Percentiles rank a stretch among this genome's conserved stretches.
phyloP scores from a whole-genome alignment of 2,329 filamentous ascomycete species.

The Pseudogymnoascus sp. region DNA sequence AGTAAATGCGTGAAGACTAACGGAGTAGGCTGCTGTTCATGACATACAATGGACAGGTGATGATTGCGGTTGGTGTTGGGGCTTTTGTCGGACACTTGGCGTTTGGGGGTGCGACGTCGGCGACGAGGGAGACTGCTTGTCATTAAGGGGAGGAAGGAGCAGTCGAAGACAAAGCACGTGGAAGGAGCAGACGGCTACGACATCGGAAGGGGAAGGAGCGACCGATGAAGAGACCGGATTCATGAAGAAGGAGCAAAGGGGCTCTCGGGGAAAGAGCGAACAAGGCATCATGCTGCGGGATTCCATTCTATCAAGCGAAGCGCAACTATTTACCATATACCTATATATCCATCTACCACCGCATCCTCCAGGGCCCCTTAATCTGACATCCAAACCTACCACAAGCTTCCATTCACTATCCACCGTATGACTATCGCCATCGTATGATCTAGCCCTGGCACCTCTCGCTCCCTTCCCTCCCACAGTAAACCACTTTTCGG shows the following conservation, averaged over 20 bases:
- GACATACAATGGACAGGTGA: slow-evolving; percentile 99
- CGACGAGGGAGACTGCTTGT: slow-evolving; percentile 82
- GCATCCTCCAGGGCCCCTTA: too few relatives aligned
- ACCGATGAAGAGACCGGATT: not conserved
- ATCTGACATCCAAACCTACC: not conserved
- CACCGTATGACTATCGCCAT: not conserved
- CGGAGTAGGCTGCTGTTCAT: slow-evolving; percentile 81
- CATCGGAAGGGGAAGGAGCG: not conserved
- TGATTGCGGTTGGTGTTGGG: slow-evolving; percentile 82
- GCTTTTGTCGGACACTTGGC: slow-evolving; percentile 81
- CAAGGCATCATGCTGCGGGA: not conserved
- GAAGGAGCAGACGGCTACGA: not conserved
- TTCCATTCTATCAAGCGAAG: not conserved
- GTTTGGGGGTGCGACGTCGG: slow-evolving; percentile 63
- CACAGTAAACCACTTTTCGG: not conserved
- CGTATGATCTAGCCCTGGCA: not conserved
- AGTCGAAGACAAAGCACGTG: not conserved
- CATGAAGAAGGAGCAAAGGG: not conserved
- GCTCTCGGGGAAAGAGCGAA: not conserved
- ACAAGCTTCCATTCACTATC: not conserved
- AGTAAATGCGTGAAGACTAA: not conserved
- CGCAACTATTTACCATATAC: not conserved
- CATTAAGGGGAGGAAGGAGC: slow-evolving; percentile 48
- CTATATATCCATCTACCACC: not conserved
- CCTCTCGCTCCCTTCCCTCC: not conserved